phyloP scores from a whole-genome alignment of 805 yeast genomes.

The Wickerhamomyces bisporus region DNA sequence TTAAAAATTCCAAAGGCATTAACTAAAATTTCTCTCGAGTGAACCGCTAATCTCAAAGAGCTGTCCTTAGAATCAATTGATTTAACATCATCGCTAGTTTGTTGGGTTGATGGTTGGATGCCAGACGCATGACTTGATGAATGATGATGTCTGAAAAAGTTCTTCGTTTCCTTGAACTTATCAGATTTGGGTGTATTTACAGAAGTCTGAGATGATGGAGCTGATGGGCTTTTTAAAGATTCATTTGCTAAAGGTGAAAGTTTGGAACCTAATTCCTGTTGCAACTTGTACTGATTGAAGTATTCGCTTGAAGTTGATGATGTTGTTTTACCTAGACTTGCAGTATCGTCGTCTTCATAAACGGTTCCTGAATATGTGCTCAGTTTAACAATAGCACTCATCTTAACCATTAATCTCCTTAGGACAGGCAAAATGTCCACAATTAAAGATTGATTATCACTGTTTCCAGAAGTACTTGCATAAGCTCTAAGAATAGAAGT shows the following conservation, averaged over 20 bases:
- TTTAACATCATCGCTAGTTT: slow-evolving; percentile 15
- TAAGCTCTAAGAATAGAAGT: slow-evolving; percentile 33
- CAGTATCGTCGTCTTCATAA: slow-evolving; percentile 15
- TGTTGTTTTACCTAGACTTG: slow-evolving; percentile 11
- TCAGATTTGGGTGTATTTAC: slow-evolving; percentile 20
- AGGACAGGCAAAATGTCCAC: slow-evolving; percentile 26
- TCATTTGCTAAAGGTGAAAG: slow-evolving; percentile 3
- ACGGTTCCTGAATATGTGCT: slow-evolving; percentile 14
- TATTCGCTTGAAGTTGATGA: slow-evolving; percentile 17
- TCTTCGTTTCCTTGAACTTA: slow-evolving; percentile 20
- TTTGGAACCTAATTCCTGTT: too few relatives aligned
- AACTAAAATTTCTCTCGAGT: slow-evolving; percentile 23
- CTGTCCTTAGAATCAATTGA: slow-evolving; percentile 14
- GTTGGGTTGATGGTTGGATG: slow-evolving; percentile 2
- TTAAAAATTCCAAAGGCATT: slow-evolving; percentile 28
- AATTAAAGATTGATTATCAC: slow-evolving; percentile 23
- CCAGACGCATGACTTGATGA: slow-evolving; percentile 10
- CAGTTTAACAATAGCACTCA: slow-evolving; percentile 14
- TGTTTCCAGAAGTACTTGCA: slow-evolving; percentile 24
- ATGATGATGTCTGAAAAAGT: slow-evolving; percentile 20
- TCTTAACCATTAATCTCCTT: slow-evolving; percentile 23
- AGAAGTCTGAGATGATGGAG: slow-evolving; percentile 15
- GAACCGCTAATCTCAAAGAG: slow-evolving; percentile 7
- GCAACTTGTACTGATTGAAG: slow-evolving; percentile 7
- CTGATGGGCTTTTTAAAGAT: slow-evolving; percentile 12